Evolutionary conservation across 768 basidiomycete genomes (phyloP), one percentile per base, ranked within the genome.

Genomic region (Lenzites betulinus): DNA sequence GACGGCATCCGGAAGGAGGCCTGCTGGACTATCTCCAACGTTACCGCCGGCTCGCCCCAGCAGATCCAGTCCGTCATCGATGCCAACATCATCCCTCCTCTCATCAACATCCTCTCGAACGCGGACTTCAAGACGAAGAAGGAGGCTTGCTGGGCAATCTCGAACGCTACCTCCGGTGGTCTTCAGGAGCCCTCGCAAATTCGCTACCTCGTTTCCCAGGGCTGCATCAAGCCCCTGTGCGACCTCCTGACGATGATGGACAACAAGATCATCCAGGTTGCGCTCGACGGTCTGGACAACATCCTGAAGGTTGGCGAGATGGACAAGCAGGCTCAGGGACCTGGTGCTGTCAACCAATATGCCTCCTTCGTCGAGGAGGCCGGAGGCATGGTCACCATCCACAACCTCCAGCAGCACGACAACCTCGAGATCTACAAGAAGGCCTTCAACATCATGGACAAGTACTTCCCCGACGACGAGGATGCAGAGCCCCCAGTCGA

Each of bases 361-460:
- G 96, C 97, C 15, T 77, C 90, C 61, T 98, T 80, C 67, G 93
- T 98, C 44, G 97, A 99, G 76, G 97, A 99, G 77, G 95, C 95
- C 11, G 95, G 97, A 59, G 97, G 97, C 54, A 98, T 99, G 97
- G 85, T 94, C 67, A 92, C 94, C 20, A 98, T 99, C 74, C 96
- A 99, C 81, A 95, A 98, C 76, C 86, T 98, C 55, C 97, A 99
- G 78, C 95, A 96, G 76, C 97, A 98, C 76, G 96, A 99, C 79
- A 99, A 99, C 78, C 77, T 98, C 76, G 96, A 98, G 68, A 98
- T 99, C 69, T 99, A 99, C 80, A 98, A 98, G 85, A 98, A 99
- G 80, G 96, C 95, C 42, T 99, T 95, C 83, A 93, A 93, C 75
- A 97, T 93, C 70, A 93, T 93, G 90, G 90, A 93, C 79, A 95